Evolutionary conservation across 2,329 filamentous ascomycete species (phyloP).

Genomic region (Phialophora macrospora): DNA sequence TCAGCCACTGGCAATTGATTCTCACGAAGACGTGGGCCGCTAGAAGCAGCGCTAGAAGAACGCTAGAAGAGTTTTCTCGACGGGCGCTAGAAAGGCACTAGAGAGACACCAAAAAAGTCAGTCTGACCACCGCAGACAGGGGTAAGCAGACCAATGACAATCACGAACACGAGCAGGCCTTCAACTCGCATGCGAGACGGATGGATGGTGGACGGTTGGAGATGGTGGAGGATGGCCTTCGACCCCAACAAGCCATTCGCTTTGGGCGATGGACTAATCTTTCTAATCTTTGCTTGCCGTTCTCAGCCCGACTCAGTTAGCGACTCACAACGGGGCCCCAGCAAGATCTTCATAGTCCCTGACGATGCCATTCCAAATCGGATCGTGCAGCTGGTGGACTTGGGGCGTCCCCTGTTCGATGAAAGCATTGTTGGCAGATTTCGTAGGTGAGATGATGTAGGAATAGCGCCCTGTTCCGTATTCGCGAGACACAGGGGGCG

Average conservation of each 20-base stretch:
- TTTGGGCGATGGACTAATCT: background rate
- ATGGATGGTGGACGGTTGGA: background rate
- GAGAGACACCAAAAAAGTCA: slow-evolving; percentile 17
- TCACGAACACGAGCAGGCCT: slow-evolving; percentile 6
- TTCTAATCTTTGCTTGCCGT: no score
- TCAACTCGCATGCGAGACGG: background rate
- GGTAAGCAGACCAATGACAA: slow-evolving; percentile 11
- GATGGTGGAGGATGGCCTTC: background rate
- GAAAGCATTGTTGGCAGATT: background rate
- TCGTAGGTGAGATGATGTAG: slow-evolving; percentile 1
- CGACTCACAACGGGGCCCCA: background rate
- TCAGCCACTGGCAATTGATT: background rate
- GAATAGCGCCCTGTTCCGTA: background rate
- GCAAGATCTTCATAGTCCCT: background rate
- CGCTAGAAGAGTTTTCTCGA: slow-evolving; percentile 20
- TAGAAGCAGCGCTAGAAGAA: slow-evolving; percentile 15
- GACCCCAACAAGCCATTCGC: background rate
- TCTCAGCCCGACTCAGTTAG: background rate
- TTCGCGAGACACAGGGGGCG: background rate
- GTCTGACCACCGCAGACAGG: slow-evolving; percentile 16
- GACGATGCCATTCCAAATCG: background rate
- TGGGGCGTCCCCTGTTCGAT: background rate
- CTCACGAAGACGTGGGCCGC: background rate
- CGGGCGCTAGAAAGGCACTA: slow-evolving; percentile 7
- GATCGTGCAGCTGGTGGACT: background rate